These are phyloP conservation scores for Vitrella brassicaformis DNA, from an alignment of 73 alveolate genomes.

Conservation along the genomic window DNA sequence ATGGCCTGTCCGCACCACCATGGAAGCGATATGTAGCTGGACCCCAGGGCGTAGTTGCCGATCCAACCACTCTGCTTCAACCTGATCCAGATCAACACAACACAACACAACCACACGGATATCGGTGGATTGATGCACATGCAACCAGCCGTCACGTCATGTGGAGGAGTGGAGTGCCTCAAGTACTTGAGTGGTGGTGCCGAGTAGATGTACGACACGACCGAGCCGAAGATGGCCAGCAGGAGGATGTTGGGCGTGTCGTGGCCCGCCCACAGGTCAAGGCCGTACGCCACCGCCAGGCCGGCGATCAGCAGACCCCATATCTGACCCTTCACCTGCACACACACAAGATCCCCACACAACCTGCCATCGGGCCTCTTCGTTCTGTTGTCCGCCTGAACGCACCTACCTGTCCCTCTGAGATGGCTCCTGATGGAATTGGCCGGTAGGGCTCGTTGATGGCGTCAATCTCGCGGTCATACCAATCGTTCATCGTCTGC, in stretches of 20 bases:
- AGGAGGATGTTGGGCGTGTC: conserved; percentile 5
- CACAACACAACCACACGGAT: neutral
- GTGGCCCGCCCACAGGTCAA: conserved; percentile 20
- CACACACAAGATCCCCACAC: no score
- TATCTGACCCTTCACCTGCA: no score
- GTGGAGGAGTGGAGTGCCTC: neutral
- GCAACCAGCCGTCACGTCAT: no score
- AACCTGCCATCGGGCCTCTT: no score
- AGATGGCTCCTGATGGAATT: conserved; percentile 19
- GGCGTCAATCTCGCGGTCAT: conserved; percentile 22
- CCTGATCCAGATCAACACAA: no score
- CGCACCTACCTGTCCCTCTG: conserved; percentile 6
- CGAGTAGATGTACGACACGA: conserved; percentile 23
- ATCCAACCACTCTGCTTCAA: conserved; percentile 17
- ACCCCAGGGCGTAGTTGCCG: conserved; percentile 28
- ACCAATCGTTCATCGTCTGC: conserved; percentile 28
- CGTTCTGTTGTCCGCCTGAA: no score
- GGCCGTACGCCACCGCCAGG: neutral
- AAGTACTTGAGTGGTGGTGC: conserved; percentile 13
- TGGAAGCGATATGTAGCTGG: conserved; percentile 23
- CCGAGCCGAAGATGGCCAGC: conserved; percentile 1
- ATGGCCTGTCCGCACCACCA: conserved; percentile 27
- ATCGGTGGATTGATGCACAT: no score
- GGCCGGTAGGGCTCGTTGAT: conserved; percentile 32
- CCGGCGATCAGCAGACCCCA: neutral